These are phyloP conservation scores for Leishmania tarentolae DNA, from an alignment of 208 protist genomes.

Conservation along the genomic window DNA sequence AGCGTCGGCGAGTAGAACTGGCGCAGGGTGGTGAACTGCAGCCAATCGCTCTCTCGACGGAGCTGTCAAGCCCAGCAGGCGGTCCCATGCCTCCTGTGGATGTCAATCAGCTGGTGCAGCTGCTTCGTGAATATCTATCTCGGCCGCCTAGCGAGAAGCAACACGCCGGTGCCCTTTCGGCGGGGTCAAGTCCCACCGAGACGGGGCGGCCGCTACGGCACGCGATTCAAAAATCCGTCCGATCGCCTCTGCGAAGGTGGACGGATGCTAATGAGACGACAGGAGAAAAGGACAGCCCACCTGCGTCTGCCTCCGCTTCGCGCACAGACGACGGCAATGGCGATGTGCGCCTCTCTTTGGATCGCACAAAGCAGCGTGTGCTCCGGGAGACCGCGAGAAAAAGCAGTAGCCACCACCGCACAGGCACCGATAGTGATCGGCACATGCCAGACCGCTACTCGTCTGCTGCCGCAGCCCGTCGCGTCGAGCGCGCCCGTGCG, in stretches of 20 bases:
- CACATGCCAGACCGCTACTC: constrained; percentile 31
- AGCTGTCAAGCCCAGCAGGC: background rate
- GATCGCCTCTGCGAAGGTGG: background rate
- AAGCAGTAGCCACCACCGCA: background rate
- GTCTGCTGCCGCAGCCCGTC: constrained; percentile 5
- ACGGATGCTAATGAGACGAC: background rate
- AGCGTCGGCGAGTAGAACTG: constrained; percentile 5
- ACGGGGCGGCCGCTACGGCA: background rate
- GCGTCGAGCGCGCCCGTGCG: constrained; percentile 8
- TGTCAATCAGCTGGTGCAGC: constrained; percentile 6
- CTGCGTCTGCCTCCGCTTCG: background rate
- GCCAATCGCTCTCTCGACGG: background rate
- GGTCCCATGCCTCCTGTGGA: background rate
- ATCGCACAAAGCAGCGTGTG: constrained; percentile 2
- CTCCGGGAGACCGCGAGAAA: background rate
- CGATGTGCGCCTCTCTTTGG: constrained; percentile 4
- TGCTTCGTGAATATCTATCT: background rate
- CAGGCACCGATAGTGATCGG: constrained; percentile 7
- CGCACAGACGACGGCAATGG: constrained; percentile 3
- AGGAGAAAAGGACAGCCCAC: background rate
- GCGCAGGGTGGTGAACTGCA: background rate
- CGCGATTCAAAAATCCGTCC: background rate
- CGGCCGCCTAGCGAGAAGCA: too few relatives aligned
- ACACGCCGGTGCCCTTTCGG: background rate
- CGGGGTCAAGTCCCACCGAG: background rate